Evolutionary conservation across 345 rosid species (phyloP).

Genomic region (Syzygium aromaticum): DNA sequence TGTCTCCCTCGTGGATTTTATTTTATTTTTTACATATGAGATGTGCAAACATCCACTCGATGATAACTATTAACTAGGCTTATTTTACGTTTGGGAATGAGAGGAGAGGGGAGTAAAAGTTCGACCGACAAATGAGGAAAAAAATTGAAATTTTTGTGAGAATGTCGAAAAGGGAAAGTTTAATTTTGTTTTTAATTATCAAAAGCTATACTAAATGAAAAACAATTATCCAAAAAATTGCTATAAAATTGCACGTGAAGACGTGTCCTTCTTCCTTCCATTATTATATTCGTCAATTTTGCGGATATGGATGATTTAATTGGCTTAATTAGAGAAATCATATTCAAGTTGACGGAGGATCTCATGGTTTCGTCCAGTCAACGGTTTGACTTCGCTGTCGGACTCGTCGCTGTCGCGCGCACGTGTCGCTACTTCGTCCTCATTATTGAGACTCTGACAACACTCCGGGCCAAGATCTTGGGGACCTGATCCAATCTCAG

Average conservation of each 20-base stretch:
- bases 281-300: neutral
- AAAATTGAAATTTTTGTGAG: neutral
- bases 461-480: neutral
- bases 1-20: accelerated
- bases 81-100: neutral
- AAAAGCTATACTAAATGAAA: too few relatives aligned
- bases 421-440: neutral
- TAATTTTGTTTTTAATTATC: neutral
- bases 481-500: neutral
- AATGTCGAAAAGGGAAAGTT: neutral
- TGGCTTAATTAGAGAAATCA: neutral
- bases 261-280: neutral
- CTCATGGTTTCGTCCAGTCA: neutral
- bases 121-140: accelerated
- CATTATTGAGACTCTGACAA: neutral
- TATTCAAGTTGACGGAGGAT: neutral
- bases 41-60: accelerated
- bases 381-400: neutral
- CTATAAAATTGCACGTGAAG: neutral
- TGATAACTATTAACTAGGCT: neutral
- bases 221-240: neutral
- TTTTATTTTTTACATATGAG: neutral
- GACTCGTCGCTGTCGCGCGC: neutral
- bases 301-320: neutral
- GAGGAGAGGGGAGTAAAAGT: neutral